Percentiles rank a stretch among this genome's conserved stretches.
Conservation (phyloP, 2,329 filamentous ascomycete genomes). For the Alternaria sp. region DNA sequence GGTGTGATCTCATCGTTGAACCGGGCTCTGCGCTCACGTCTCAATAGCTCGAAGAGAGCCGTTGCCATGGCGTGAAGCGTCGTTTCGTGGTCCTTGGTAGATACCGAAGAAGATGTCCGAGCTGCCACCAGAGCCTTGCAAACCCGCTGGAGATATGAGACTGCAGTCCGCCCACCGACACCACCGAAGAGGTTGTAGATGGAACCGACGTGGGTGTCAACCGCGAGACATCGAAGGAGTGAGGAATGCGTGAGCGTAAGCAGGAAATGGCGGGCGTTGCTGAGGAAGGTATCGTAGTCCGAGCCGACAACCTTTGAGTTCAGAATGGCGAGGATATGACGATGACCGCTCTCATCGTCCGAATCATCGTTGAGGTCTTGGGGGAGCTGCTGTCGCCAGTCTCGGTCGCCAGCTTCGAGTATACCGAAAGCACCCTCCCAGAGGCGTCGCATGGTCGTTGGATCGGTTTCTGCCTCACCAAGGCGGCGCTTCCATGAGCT, state of each 20-base stretch:
- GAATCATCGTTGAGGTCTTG: constrained; percentile 38
- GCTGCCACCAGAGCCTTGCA: constrained; percentile 15
- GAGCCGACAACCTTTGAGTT: constrained; percentile 2
- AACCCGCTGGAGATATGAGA: constrained; percentile 41
- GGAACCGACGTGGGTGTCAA: constrained; percentile 43
- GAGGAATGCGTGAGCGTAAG: constrained; percentile 42
- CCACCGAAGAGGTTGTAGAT: constrained; percentile 48
- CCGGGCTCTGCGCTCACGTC: constrained; percentile 22
- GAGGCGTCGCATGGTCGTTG: constrained; percentile 23
- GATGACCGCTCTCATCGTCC: constrained; percentile 27
- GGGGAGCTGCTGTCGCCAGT: constrained; percentile 41
- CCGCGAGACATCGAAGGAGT: constrained; percentile 42
- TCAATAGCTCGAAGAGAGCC: constrained; percentile 28
- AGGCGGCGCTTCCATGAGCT: constrained; percentile 37
- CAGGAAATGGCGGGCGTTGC: constrained; percentile 22
- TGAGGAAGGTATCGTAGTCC: constrained; percentile 11
- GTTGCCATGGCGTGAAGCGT: constrained; percentile 15
- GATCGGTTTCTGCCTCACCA: constrained; percentile 23
- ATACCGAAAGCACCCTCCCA: constrained; percentile 39
- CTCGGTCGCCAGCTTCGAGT: constrained; percentile 35
- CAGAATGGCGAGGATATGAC: constrained; percentile 37
- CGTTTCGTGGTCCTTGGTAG: background rate
- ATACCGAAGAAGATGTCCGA: background rate
- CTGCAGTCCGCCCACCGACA: constrained; percentile 34
- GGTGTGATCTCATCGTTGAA: constrained; percentile 26